Base-by-base conservation (phyloP, 2,329 filamentous ascomycete genomes). In the Aspergillus felis region DNA sequence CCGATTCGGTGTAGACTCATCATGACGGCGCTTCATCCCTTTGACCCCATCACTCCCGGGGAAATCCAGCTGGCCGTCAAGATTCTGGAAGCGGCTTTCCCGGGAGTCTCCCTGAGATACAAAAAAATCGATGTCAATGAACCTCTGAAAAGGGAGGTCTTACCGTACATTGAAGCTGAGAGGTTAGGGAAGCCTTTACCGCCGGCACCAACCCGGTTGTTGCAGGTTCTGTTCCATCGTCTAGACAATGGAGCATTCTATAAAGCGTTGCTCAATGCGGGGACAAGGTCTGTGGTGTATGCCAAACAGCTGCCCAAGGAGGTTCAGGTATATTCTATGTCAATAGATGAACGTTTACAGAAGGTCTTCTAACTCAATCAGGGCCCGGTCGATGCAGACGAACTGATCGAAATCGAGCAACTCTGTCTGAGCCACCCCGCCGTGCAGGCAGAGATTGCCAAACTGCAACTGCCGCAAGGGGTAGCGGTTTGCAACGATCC, bases 101-200 rank as follows among this genome's bases (percentile, higher is more conserved):
- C 73, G 1, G 69, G 68, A 2, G 66, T 73, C 5, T 57, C 65
- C 27, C 60, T 79, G 29, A 73, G 77, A 5, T 86, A 85, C 79
- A 90, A 90, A 74, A 83, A 82, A 63, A 82, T 91, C 52, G 89
- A 84, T 24, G 77, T 89, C 3, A 81, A 87, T 53, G 86, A 89
- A 66, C 86, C 87, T 3, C 76, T 79, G 42, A 89, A 89, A 76
- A 75, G 75, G 41, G 78, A 84, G 61, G 78, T 80, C 60, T 68
- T 86, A 6, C 79, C 81, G n/a, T 88, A 87, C 68, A 74, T 85
- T 20, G 84, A 86, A 52, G 87, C 84, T 41, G 86, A 89, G 67
- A 80, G 85, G 56, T 74, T 74, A 29, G 79, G 82, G 27, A 71
- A 72, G 22, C 74, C 79, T 3, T 74, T 82, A 1, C 79, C 81